phyloP scores from a whole-genome alignment of 2,329 filamentous ascomycete species.

The Piedraia hortae region DNA sequence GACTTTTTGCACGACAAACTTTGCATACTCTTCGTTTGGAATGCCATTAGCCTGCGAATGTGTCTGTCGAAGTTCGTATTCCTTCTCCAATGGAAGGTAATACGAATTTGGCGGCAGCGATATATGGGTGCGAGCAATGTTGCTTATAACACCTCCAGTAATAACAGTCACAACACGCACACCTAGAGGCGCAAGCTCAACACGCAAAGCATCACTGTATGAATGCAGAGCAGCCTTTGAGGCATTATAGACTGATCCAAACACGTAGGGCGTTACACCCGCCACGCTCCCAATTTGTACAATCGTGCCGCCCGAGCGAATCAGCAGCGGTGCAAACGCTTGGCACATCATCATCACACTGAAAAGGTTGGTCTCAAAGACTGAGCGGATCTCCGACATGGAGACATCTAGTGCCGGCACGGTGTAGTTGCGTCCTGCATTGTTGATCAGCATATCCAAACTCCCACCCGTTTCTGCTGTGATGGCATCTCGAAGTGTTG shows the following conservation, averaged over 20 bases:
- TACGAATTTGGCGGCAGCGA: constrained; percentile 20
- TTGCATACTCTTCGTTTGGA: constrained; percentile 25
- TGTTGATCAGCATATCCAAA: constrained; percentile 23
- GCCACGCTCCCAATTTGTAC: constrained; percentile 20
- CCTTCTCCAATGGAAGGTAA: constrained; percentile 23
- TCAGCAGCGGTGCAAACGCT: constrained; percentile 26
- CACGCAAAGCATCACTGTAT: constrained; percentile 29
- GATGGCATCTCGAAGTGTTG: constrained; percentile 20
- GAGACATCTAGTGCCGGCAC: constrained; percentile 27
- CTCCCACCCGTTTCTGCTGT: constrained; percentile 13
- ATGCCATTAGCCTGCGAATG: constrained; percentile 28
- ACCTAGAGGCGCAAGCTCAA: constrained; percentile 26
- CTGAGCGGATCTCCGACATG: constrained; percentile 18
- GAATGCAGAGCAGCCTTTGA: constrained; percentile 31
- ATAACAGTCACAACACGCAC: constrained; percentile 22
- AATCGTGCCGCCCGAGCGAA: constrained; percentile 17
- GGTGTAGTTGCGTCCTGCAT: constrained; percentile 28
- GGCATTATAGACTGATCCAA: constrained; percentile 25
- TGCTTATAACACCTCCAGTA: constrained; percentile 32
- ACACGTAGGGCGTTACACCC: constrained; percentile 15
- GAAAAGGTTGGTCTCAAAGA: constrained; percentile 29
- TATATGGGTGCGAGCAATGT: constrained; percentile 26
- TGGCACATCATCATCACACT: constrained; percentile 30
- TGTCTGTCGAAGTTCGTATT: constrained; percentile 24
- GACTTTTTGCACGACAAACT: constrained; percentile 26